Evolutionary conservation across 768 basidiomycete species (phyloP), one percentile per base, ranked within the genome.

Genomic region (Naganishia friedmannii): DNA sequence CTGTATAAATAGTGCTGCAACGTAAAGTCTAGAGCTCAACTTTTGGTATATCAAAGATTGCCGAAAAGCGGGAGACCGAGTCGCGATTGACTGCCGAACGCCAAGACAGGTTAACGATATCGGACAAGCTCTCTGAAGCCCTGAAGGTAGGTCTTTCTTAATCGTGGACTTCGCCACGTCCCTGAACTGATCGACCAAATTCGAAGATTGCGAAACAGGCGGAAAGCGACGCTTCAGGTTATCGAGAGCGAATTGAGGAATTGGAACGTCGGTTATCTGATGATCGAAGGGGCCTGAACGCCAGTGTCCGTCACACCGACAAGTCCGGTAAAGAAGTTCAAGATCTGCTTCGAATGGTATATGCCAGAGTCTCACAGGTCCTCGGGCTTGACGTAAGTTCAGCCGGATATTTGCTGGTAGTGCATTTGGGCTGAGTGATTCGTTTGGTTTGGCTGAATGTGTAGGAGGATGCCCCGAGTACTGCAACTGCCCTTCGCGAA

Each of bases 401-500:
- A 17, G 17, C 0, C 31, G 1, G 39, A 29, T 53, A 5, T 19
- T 21, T 29, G 28, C 42, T 45, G 10, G 31, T 42, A 1, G 21
- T 6, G 23, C 23, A 8, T 58, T 10, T 19, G 34, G 31, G 5
- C 26, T 56, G 31, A 37, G 23, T 1, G 32, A 7, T 28, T 5
- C 32, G 23, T 31, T 23, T 34, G 42, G 55, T 13, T 51, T 23
- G 48, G 7, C 13, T 51, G 21, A 2, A 51, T 51, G 48, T 26
- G 15, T 45, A 82, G 80, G 81, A 82, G 37, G 73, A 76, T 31
- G 78, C 76, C 5, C 80, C 80, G 13, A 92, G 92, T 26, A 95
- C 95, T 81, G 96, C 97, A 76, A 83, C 86, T 73, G 89, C 93
- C 67, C 96, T 99, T 85, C 91, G 95, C 74, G 93, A 96, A 81